Evolutionary conservation across 2,329 filamentous ascomycete genomes (phyloP), one percentile per base, ranked within the genome.

Genomic region (Colletotrichum kahawae): DNA sequence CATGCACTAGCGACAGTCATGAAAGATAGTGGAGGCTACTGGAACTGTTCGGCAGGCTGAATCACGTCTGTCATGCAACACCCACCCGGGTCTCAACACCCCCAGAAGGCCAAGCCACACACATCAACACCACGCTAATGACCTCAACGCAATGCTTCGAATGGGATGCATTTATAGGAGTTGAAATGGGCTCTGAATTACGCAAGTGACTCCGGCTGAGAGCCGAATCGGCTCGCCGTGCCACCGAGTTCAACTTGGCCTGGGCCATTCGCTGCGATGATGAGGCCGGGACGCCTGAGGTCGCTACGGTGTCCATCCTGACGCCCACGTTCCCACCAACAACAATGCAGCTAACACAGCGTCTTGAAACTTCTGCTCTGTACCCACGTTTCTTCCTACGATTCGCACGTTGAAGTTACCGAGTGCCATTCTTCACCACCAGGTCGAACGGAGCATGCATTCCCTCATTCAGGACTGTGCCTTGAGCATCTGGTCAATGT

Each of bases 401-500:
- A 12, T 48, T n/a, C 4, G 43, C 13, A 27, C 8, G 13, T 27
- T 57, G 54, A 7, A 13, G 18, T 18, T 57, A 57, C 21, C 36
- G 24, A 27, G 31, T 64, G 24, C 12, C 27, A 43, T 43, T 8
- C 64, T 38, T 27, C 51, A 31, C 27, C 64, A 67, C 59, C 24
- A 43, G 33, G 27, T 33, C 21, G 36, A 34, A 62, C 38, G 59
- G 24, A 62, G 29, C 10, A 57, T 29, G 54, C 27, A 29, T 57
- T 57, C 54, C 54, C 29, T 38, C 60, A 59, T 21, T 74, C 56
- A 77, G n/a, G 67, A 74, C 65, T 78, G 77, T 21, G 77, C 72
- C 64, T 80, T 82, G 71, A 98, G 90, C 82, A 98, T 96, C 84
- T 95, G 94, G 83, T 98, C 94, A 79, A 98, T 93, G 82, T 98